These are phyloP conservation scores for Tuber microsphaerosporum DNA, from an alignment of 495 filamentous ascomycete genomes.

Conservation along the genomic window DNA sequence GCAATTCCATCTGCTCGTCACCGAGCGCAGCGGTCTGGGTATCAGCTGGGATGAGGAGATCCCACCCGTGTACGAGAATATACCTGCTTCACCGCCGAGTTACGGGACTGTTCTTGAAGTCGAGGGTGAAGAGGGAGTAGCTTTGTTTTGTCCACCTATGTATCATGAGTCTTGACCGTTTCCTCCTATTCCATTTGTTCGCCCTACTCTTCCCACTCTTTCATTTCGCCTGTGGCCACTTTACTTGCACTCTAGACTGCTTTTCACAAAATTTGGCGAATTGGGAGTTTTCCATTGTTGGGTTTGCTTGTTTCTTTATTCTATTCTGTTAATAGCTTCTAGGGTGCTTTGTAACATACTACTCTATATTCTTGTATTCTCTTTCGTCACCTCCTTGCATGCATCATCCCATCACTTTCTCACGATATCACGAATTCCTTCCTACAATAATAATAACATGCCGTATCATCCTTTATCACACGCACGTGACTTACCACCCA, in stretches of 20 bases:
- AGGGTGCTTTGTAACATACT: neutral
- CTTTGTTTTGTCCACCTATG: conserved; percentile 21
- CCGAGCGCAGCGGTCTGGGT: conserved; percentile 76
- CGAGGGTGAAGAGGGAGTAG: conserved; percentile 13
- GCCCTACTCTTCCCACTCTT: neutral
- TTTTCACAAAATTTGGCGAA: neutral
- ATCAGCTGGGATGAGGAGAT: conserved; percentile 97
- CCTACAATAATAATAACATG: neutral
- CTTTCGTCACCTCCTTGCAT: neutral
- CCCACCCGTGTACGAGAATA: conserved; percentile 90
- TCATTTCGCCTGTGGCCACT: neutral
- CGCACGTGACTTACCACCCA: neutral
- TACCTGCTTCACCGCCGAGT: conserved; percentile 75
- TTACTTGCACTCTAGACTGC: neutral
- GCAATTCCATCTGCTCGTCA: conserved; percentile 76
- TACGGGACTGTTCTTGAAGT: conserved; percentile 47
- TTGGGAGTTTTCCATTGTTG: neutral
- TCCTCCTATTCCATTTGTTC: neutral
- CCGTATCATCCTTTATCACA: neutral
- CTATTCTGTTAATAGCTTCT: neutral
- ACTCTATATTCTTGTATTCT: neutral
- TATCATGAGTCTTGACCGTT: conserved; percentile 4
- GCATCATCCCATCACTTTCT: neutral
- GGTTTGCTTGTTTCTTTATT: neutral
- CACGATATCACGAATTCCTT: neutral